Base-by-base conservation (phyloP, 176 grass and related monocot species). In the Melocanna baccifera region DNA sequence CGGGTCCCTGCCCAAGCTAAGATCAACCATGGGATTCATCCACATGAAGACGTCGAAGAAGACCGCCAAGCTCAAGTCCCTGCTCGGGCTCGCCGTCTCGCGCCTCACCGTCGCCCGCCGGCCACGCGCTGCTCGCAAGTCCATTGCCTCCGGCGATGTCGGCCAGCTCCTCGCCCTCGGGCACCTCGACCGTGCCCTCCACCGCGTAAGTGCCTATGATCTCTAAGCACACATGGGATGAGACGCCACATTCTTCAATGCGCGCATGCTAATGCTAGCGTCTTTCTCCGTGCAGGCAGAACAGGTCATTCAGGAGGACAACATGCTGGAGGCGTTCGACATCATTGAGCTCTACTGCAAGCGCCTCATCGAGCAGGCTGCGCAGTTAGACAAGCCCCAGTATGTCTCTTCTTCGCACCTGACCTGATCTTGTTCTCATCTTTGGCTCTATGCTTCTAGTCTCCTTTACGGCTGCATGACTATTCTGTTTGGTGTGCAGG, bases 271-370 rank as follows among this genome's bases (percentile, higher is more conserved):
- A 28, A 83, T 73, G 37, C 28, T 6, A 15, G 0, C 50, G 4
- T 67, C n/a, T 61, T 23, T 82, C 34, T 47, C 18, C 56, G 3
- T 19, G 23, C 37, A 91, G 86, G 71, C 57, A 25, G 86, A 91
- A 57, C 86, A 73, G 45, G 22, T 91, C 55, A 91, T 91, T 59
- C 43, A 77, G 82, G 86, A 88, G 63, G 81, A 82, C 23, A 91
- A 81, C 62, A 88, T 81, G 64, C 20, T 91, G 71, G 77, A 88
- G 65, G 89, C 76, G 13, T 91, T 85, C 50, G 16, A 37, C 26
- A 88, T 91, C 11, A 88, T 88, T 32, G 89, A 88, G 82, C 26
- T 69, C 37, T 88, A 81, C 64, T 91, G 89, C 71, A 84, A 85
- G 50, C 86, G 70, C 64, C 76, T 91, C 36, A 85, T 75, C 15